phyloP scores from a whole-genome alignment of 2,329 filamentous ascomycete species.

The Penicillium sp. region DNA sequence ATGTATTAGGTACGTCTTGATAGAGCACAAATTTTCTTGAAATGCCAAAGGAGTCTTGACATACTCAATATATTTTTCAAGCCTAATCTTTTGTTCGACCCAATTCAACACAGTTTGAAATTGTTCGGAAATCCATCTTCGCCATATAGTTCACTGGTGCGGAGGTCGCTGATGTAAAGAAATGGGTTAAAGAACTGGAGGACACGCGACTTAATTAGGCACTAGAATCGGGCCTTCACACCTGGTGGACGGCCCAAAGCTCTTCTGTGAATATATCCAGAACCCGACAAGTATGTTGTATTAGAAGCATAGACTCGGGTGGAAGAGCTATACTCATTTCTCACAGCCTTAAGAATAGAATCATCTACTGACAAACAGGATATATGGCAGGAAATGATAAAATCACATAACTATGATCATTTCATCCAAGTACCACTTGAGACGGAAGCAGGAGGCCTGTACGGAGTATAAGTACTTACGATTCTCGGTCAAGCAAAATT shows the following conservation, averaged over 20 bases:
- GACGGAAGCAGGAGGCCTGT: not conserved
- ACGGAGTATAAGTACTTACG: not conserved
- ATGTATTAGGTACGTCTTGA: not conserved
- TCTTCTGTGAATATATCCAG: not conserved
- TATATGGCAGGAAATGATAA: not conserved
- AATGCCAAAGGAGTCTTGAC: not conserved
- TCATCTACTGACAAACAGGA: not conserved
- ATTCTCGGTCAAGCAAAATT: not conserved
- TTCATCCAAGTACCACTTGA: not conserved
- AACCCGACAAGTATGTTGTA: too few relatives aligned
- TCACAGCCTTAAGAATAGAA: not conserved
- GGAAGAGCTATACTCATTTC: not conserved
- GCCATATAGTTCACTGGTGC: slow-evolving; percentile 55
- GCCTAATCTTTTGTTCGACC: not conserved
- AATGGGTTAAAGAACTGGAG: slow-evolving; percentile 58
- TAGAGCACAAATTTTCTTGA: not conserved
- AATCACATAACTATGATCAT: not conserved
- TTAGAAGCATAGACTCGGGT: too few relatives aligned
- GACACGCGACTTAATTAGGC: slow-evolving; percentile 48
- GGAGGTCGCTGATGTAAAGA: slow-evolving; percentile 53
- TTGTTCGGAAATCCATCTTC: not conserved
- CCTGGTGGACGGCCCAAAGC: not conserved
- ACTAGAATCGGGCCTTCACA: not conserved
- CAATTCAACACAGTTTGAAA: not conserved
- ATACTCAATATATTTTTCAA: too few relatives aligned